Conservation (phyloP, 192 early-diverging fungal genomes). For the Coemansia erecta region DNA sequence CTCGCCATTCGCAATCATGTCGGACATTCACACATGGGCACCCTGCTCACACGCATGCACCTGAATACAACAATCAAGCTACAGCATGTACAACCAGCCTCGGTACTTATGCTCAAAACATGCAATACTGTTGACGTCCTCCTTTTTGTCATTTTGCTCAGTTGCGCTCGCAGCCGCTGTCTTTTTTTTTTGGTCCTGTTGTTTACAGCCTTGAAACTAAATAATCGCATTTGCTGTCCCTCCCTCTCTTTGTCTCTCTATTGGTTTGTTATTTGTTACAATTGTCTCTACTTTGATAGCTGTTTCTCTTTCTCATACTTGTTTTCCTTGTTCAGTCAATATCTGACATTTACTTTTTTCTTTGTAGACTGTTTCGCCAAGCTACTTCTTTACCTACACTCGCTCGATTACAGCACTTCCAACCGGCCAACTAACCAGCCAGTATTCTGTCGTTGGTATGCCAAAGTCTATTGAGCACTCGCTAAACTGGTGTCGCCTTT, state of each 20-base stretch:
- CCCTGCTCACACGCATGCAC: background rate
- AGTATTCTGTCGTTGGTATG: background rate
- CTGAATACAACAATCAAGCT: constrained; percentile 1
- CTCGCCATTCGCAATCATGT: constrained; percentile 1
- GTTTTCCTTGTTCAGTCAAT: background rate
- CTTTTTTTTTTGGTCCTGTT: too few species aligned
- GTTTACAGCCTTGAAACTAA: too few species aligned
- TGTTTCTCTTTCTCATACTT: background rate
- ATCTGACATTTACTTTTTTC: background rate
- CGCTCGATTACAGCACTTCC: too few species aligned
- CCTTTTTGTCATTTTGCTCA: too few species aligned
- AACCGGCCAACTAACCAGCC: too few species aligned
- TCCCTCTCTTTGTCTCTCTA: too few species aligned
- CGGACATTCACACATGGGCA: background rate
- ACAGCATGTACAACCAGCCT: background rate
- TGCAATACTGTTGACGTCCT: background rate
- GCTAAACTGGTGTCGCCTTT: constrained; percentile 52
- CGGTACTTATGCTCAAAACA: background rate
- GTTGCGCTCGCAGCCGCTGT: too few species aligned
- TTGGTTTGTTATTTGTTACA: too few species aligned
- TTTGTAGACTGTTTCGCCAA: background rate
- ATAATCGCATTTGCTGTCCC: too few species aligned
- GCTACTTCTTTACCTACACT: too few species aligned
- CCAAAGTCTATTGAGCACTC: constrained; percentile 13
- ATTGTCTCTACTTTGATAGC: too few species aligned